These are phyloP conservation scores for Diaporthe sp. DNA, from an alignment of 2,329 filamentous ascomycete species.

Conservation along the genomic window DNA sequence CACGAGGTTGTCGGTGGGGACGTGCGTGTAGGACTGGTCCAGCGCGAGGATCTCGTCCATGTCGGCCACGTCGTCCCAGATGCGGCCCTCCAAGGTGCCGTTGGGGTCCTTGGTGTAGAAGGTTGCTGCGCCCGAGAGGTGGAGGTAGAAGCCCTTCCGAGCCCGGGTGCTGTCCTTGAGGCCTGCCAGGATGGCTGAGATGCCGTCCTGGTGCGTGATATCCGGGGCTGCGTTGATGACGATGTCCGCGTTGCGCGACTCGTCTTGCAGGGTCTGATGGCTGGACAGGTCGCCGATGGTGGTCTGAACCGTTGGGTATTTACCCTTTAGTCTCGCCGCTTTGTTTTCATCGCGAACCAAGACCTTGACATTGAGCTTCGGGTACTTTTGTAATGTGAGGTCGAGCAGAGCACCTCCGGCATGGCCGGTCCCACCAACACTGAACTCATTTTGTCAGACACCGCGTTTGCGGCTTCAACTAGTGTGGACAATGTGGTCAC, in stretches of 20 bases:
- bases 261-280: slow-evolving; percentile 11
- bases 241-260: slow-evolving; percentile 36
- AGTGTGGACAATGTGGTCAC: neutral
- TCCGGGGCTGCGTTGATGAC: slow-evolving; percentile 39
- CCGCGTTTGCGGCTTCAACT: too few species aligned
- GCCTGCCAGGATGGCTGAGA: slow-evolving; percentile 33
- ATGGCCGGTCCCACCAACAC: slow-evolving; percentile 26
- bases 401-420: slow-evolving; percentile 27
- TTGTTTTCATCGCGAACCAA: slow-evolving; percentile 35
- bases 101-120: slow-evolving; percentile 37
- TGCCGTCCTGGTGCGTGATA: slow-evolving; percentile 39
- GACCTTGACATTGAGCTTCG: slow-evolving; percentile 21
- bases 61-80: slow-evolving; percentile 41
- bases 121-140: slow-evolving; percentile 40
- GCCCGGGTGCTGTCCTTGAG: slow-evolving; percentile 14
- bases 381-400: neutral
- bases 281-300: slow-evolving; percentile 34
- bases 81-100: slow-evolving; percentile 26
- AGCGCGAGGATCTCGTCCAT: slow-evolving; percentile 36
- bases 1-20: slow-evolving; percentile 39
- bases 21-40: slow-evolving; percentile 34
- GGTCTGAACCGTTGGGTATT: slow-evolving; percentile 35
- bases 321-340: slow-evolving; percentile 25
- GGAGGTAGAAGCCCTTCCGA: slow-evolving; percentile 39
- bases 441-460: neutral